Conservation (phyloP, 129 eudicot genomes). For the Escallonia herrerae region DNA sequence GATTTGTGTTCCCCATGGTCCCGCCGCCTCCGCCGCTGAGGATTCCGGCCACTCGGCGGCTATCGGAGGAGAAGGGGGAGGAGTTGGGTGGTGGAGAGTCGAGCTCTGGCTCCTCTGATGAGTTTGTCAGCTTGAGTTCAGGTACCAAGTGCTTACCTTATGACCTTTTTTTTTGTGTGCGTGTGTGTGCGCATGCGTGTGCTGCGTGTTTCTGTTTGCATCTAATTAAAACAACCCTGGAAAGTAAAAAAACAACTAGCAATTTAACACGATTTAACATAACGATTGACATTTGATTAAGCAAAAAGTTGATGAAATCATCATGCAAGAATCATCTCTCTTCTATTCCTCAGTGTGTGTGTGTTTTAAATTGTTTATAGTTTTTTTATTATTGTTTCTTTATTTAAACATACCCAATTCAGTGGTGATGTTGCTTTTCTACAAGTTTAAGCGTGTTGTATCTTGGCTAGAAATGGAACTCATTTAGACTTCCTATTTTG, state of each 20-base stretch:
- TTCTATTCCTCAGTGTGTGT: too few relatives aligned
- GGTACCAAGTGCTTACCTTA: constrained; percentile 31
- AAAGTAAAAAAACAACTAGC: too few relatives aligned
- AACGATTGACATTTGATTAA: too few relatives aligned
- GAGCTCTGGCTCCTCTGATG: constrained; percentile 47
- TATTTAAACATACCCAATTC: constrained; percentile 2
- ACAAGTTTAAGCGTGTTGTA: neutral
- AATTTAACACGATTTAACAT: too few relatives aligned
- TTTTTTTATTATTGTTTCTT: too few relatives aligned
- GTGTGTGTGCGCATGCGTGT: too few relatives aligned
- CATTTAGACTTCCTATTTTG: neutral
- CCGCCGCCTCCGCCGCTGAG: constrained; percentile 64
- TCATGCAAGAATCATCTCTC: too few relatives aligned
- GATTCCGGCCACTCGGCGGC: constrained; percentile 32
- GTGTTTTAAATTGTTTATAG: too few relatives aligned
- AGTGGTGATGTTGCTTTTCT: constrained; percentile 1
- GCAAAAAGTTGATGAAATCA: too few relatives aligned
- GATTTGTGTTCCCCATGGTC: constrained; percentile 54
- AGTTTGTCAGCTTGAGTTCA: constrained; percentile 80
- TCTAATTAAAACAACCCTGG: too few relatives aligned
- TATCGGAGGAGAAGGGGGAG: constrained; percentile 11
- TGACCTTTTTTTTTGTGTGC: neutral
- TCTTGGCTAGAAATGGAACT: constrained; percentile 1
- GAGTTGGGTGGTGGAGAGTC: constrained; percentile 9
- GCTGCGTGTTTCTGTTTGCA: too few relatives aligned